Conservation (phyloP, 805 yeast genomes). For the Maudiozyma turicensis region DNA sequence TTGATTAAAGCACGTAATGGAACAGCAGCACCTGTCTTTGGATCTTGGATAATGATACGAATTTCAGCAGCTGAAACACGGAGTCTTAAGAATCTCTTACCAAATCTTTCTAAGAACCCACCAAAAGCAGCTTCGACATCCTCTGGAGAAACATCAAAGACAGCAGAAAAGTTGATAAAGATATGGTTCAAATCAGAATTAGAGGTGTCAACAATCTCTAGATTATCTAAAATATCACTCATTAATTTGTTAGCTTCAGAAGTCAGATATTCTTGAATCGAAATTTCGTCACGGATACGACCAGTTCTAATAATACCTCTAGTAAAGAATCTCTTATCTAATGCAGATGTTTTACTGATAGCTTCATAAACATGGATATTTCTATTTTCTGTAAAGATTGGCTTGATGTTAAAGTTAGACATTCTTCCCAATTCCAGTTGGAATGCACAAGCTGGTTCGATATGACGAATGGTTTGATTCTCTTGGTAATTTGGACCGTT, state of each 20-base stretch:
- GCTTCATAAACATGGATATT: slow-evolving; percentile 97
- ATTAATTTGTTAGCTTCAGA: slow-evolving; percentile 94
- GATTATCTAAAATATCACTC: slow-evolving; percentile 90
- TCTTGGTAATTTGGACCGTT: slow-evolving; percentile 79
- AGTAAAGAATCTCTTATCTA: slow-evolving; percentile 92
- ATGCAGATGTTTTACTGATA: slow-evolving; percentile 82
- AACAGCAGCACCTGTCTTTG: slow-evolving; percentile 77
- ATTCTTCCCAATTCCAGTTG: slow-evolving; percentile 91
- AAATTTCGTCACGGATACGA: slow-evolving; percentile 82
- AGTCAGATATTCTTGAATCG: slow-evolving; percentile 86
- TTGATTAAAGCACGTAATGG: slow-evolving; percentile 95
- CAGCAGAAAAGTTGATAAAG: slow-evolving; percentile 93
- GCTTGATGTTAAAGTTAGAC: slow-evolving; percentile 90
- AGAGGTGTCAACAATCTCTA: slow-evolving; percentile 88
- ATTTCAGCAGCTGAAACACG: slow-evolving; percentile 97
- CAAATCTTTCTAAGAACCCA: slow-evolving; percentile 94
- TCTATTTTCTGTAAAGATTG: slow-evolving; percentile 91
- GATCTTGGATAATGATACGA: slow-evolving; percentile 89
- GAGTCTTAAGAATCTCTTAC: slow-evolving; percentile 92
- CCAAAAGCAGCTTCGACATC: slow-evolving; percentile 98
- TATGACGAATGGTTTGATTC: slow-evolving; percentile 91
- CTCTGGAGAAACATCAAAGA: slow-evolving; percentile 85
- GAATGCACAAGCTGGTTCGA: slow-evolving; percentile 96
- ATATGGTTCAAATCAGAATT: slow-evolving; percentile 96
- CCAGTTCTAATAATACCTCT: slow-evolving; percentile 97